Conservation (phyloP, 2,329 filamentous ascomycete genomes). For the Fusarium ambrosium region DNA sequence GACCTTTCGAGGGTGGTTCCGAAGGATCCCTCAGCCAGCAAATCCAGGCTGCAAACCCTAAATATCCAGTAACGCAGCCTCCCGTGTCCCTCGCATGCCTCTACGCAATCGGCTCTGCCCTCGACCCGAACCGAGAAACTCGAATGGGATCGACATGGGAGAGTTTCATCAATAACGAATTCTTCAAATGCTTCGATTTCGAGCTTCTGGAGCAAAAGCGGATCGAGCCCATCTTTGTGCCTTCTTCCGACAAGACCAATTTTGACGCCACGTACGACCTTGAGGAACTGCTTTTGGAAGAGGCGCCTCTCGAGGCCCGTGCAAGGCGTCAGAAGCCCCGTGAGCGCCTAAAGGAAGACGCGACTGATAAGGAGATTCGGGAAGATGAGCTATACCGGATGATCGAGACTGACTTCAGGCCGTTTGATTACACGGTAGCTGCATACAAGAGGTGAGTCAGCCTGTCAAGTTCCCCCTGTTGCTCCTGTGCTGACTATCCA, state of each 20-base stretch:
- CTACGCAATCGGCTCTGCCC: slow-evolving; percentile 85
- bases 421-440: slow-evolving; percentile 93
- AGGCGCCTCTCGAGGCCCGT: slow-evolving; percentile 92
- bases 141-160: slow-evolving; percentile 90
- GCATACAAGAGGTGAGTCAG: slow-evolving; percentile 79
- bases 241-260: slow-evolving; percentile 97
- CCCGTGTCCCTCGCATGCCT: slow-evolving; percentile 90
- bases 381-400: slow-evolving; percentile 94
- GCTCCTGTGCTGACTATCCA: slow-evolving; percentile 33
- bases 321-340: slow-evolving; percentile 94
- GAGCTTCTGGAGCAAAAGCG: slow-evolving; percentile 86
- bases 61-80: slow-evolving; percentile 92
- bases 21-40: slow-evolving; percentile 84
- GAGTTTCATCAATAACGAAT: slow-evolving; percentile 87
- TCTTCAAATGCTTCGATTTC: slow-evolving; percentile 91
- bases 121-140: slow-evolving; percentile 83
- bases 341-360: slow-evolving; percentile 92
- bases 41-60: slow-evolving; percentile 85
- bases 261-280: slow-evolving; percentile 99
- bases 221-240: slow-evolving; percentile 90
- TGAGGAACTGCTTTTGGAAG: slow-evolving; percentile 92
- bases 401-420: slow-evolving; percentile 94
- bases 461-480: neutral
- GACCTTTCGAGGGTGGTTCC: slow-evolving; percentile 92
- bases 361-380: slow-evolving; percentile 92